Base-by-base conservation (phyloP, 1,284 basidiomycete genomes). In the Cystobasidiaceae sp. region DNA sequence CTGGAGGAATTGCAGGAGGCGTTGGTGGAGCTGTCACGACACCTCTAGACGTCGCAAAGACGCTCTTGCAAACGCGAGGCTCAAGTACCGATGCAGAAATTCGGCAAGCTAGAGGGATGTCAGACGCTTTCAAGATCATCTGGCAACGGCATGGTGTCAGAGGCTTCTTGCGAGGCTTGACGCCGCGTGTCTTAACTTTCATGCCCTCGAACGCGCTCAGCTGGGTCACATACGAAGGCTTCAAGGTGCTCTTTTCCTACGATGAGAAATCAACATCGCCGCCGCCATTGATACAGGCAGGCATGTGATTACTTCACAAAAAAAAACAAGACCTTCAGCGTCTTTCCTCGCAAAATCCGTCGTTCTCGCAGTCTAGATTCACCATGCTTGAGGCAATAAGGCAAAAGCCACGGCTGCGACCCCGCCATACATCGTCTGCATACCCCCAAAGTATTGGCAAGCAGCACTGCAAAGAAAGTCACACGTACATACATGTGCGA, bases 41-140 rank as follows among this genome's bases (percentile, higher is more conserved):
- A 13, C 96, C 96, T 3, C 81, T 99, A 57, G 96, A 99, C 77
- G 96, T 99, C n/a, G 92, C 93, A 70, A 99, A 99, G 82, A 96
- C 92, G 41, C 83, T 96, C 70, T 79, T 99, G 34, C 96, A 99
- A 78, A 98, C 96, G 28, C 82, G 93, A 64, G 96, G 96, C 25
- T 86, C 86, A 27, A 88, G 88, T 33, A 78, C 80, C 3, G 93
- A 97, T 74, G 75, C 82, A 8, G 86, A 90, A 75, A 94, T 99
- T 73, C 82, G 93, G 68, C 83, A 85, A 70, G 89, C 88, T 17
- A 82, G 82, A 30, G 90, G 93, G 8, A 93, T 98, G 86, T 67
- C 81, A 65, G 90, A 96, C 75, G 96, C 96, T 5, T 85, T 93
- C 74, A 82, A 84, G 73, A 87, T 98, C 70, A 96, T 99, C 67